These are phyloP conservation scores for Delphinella strobiligena DNA, from an alignment of 2,329 filamentous ascomycete species.

Conservation along the genomic window DNA sequence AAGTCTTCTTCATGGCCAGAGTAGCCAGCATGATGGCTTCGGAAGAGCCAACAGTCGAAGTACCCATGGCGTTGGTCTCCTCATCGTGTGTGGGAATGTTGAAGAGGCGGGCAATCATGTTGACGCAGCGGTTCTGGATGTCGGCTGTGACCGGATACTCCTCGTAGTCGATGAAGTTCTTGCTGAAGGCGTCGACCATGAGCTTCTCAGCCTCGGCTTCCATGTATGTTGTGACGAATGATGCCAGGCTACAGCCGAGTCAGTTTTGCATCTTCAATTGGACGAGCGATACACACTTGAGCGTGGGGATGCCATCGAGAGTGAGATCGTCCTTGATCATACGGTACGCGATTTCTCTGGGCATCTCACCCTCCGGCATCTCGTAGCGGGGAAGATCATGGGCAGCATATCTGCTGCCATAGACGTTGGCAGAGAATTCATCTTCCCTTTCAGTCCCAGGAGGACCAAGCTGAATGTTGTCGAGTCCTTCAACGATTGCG, in stretches of 20 bases:
- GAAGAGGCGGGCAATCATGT: slow-evolving; percentile 71
- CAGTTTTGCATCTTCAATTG: too few species aligned
- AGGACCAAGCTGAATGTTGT: slow-evolving; percentile 34
- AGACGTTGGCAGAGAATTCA: slow-evolving; percentile 66
- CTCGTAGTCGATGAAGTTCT: slow-evolving; percentile 63
- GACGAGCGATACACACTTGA: slow-evolving; percentile 47
- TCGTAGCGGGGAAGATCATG: slow-evolving; percentile 69
- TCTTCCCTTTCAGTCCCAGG: slow-evolving; percentile 32
- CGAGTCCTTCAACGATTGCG: slow-evolving; percentile 31
- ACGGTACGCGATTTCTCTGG: slow-evolving; percentile 80
- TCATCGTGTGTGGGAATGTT: slow-evolving; percentile 53
- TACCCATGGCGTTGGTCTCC: slow-evolving; percentile 61
- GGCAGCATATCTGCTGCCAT: slow-evolving; percentile 73
- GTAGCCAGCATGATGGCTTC: slow-evolving; percentile 77
- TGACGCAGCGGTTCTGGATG: slow-evolving; percentile 70
- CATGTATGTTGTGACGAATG: slow-evolving; percentile 96
- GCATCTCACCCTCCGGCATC: slow-evolving; percentile 88
- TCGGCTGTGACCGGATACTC: slow-evolving; percentile 39
- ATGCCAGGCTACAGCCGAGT: slow-evolving; percentile 65
- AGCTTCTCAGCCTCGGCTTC: slow-evolving; percentile 93
- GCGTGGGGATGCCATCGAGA: slow-evolving; percentile 80
- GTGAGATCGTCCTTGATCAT: slow-evolving; percentile 95
- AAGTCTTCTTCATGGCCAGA: slow-evolving; percentile 89
- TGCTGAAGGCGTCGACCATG: slow-evolving; percentile 83
- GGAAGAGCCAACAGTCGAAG: slow-evolving; percentile 77